Percentiles rank a stretch among this genome's conserved stretches.
phyloP scores from a whole-genome alignment of 352 stramenopile species.

The Elongisporangium undulatum region DNA sequence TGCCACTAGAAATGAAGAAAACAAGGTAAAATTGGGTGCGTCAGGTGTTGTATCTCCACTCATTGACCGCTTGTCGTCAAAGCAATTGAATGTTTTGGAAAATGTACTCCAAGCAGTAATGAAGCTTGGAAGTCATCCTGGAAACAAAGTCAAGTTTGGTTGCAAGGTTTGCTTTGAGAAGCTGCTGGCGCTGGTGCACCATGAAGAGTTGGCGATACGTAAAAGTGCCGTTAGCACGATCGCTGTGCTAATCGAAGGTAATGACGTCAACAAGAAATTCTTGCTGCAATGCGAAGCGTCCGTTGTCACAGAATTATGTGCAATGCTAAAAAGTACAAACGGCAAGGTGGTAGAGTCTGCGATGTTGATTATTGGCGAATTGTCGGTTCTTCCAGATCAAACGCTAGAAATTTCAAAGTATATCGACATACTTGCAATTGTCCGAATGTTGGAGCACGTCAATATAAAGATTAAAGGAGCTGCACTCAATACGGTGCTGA shows the following conservation, averaged over 20 bases:
- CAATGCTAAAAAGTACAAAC: slow-evolving; percentile 54
- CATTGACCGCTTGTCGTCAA: slow-evolving; percentile 62
- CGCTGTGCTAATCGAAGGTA: slow-evolving; percentile 56
- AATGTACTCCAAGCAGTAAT: slow-evolving; percentile 62
- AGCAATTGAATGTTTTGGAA: slow-evolving; percentile 60
- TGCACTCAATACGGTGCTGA: slow-evolving; percentile 41
- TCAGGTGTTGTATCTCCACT: slow-evolving; percentile 32
- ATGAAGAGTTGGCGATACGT: slow-evolving; percentile 57
- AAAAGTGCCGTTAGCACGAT: slow-evolving; percentile 59
- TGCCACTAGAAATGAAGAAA: slow-evolving; percentile 51
- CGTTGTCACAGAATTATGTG: slow-evolving; percentile 51
- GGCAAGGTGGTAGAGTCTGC: slow-evolving; percentile 66
- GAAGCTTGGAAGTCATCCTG: slow-evolving; percentile 63
- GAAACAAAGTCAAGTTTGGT: slow-evolving; percentile 78
- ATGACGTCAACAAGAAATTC: slow-evolving; percentile 68
- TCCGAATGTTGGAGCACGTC: slow-evolving; percentile 55
- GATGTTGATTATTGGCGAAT: slow-evolving; percentile 64
- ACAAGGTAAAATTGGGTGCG: slow-evolving; percentile 58
- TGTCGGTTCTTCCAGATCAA: slow-evolving; percentile 56
- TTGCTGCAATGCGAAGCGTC: slow-evolving; percentile 52
- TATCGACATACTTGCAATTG: slow-evolving; percentile 55
- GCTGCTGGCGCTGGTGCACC: slow-evolving; percentile 51
- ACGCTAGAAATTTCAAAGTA: slow-evolving; percentile 67
- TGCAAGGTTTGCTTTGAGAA: slow-evolving; percentile 74
- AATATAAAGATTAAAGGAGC: slow-evolving; percentile 57